phyloP scores from a whole-genome alignment of 805 yeast species.

The Candida palmyrensis region DNA sequence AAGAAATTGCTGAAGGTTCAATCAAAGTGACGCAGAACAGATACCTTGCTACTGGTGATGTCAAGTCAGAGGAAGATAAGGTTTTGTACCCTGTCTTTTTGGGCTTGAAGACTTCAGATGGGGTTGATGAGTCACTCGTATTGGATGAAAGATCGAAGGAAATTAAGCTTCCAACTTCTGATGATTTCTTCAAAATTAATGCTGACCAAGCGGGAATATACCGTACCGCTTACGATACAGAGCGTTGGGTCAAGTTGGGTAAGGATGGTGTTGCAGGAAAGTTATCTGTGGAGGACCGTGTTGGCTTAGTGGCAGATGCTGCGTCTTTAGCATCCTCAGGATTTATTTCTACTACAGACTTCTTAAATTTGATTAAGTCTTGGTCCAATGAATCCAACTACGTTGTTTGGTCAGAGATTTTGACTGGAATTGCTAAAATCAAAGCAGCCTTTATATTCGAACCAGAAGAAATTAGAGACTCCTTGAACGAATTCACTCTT shows the following conservation, averaged over 20 bases:
- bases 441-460: slow-evolving; percentile 55
- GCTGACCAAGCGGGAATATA: slow-evolving; percentile 72
- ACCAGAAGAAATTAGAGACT: slow-evolving; percentile 38
- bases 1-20: slow-evolving; percentile 45
- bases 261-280: slow-evolving; percentile 51
- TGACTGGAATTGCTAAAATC: slow-evolving; percentile 43
- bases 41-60: slow-evolving; percentile 73
- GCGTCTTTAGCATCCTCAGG: slow-evolving; percentile 69
- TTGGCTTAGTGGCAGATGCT: slow-evolving; percentile 79
- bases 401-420: slow-evolving; percentile 65
- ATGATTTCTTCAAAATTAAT: slow-evolving; percentile 64
- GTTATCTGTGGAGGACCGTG: slow-evolving; percentile 70
- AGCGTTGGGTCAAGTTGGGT: slow-evolving; percentile 67
- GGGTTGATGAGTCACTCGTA: slow-evolving; percentile 55
- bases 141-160: slow-evolving; percentile 41
- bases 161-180: slow-evolving; percentile 31
- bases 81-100: slow-evolving; percentile 67
- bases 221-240: slow-evolving; percentile 65
- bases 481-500: slow-evolving; percentile 47
- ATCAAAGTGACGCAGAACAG: slow-evolving; percentile 65
- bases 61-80: slow-evolving; percentile 66
- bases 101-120: slow-evolving; percentile 54
- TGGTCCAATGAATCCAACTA: slow-evolving; percentile 59
- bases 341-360: slow-evolving; percentile 54
- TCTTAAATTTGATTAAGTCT: slow-evolving; percentile 52